Base-by-base conservation (phyloP, 1,284 basidiomycete genomes). In the Coniophora puteana region DNA sequence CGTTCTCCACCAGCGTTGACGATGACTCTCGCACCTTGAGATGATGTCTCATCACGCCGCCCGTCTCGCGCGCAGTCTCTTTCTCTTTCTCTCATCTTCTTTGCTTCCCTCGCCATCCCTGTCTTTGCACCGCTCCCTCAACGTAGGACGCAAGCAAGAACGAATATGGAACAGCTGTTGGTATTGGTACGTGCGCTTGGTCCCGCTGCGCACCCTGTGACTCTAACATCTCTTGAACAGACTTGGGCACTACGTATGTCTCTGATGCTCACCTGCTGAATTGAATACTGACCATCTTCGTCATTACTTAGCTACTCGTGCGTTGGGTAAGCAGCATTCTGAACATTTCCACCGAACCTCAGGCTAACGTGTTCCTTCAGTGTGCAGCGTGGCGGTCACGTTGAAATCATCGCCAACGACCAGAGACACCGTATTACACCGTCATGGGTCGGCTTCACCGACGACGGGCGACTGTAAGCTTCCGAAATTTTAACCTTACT, bases 381-480 rank as follows among this genome's bases (percentile, higher is more conserved):
- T 75, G 90, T 97, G 43, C 90, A 93, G 68, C 86, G 87, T 45
- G 86, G 86, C 47, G 93, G 92, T 54, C 88, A 89, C 54, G 93
- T 96, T 29, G 93, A 97, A 69, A 96, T 95, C 55, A 93, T 95
- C 58, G 90, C 93, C 63, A 96, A 96, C 69, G 93, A 95, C 73
- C 93, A 96, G 66, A 93, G 93, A 65, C 89, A 96, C 71, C 89
- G 93, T 68, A 96, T 95, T 66, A 96, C 93, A 21, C 93, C 93
- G 29, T 96, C 91, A 59, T 93, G 89, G 89, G 93, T 96, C 51
- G 74, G 77, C 50, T 96, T 96, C 72, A 80, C 83, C 36, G 86
- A 93, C 8, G 90, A 93, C 1, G 95, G 99, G 67, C 86, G 94
- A 65, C 78, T 98, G 80, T 84, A 53, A 52, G 81, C 68, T 26